Conservation (phyloP, 2,329 filamentous ascomycete genomes). For the Nothomitra cinnamomea region DNA sequence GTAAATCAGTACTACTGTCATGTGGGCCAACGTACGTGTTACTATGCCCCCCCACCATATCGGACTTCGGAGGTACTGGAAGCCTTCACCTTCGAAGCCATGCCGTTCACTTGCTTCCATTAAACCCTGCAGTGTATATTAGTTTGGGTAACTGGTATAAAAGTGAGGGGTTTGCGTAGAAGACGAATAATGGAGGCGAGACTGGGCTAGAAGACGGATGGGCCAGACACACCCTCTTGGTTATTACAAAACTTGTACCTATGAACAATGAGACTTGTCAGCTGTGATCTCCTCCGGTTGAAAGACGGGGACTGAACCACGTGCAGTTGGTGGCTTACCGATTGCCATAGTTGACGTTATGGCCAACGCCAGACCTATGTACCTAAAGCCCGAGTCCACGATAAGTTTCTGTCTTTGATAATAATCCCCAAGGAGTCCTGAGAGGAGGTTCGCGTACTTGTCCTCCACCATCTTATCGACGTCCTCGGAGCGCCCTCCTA, state of each 20-base stretch:
- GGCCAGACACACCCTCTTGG: constrained; percentile 61
- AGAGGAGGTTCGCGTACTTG: constrained; percentile 21
- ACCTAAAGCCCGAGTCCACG: constrained; percentile 30
- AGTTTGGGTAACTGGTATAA: neutral
- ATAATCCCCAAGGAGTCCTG: constrained; percentile 6
- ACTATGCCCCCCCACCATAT: constrained; percentile 93
- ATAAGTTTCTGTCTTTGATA: neutral
- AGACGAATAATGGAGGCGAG: neutral
- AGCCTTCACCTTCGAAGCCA: constrained; percentile 94
- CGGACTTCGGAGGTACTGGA: constrained; percentile 84
- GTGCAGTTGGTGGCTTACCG: constrained; percentile 33
- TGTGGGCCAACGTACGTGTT: constrained; percentile 46
- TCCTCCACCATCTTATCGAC: constrained; percentile 26
- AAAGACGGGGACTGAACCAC: constrained; percentile 6
- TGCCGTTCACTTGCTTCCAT: constrained; percentile 81
- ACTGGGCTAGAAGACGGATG: neutral
- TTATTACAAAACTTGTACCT: constrained; percentile 97
- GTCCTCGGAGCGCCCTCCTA: neutral
- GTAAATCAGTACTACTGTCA: neutral
- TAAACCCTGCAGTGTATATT: constrained; percentile 44
- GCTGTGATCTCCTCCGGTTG: neutral
- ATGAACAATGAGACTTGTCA: constrained; percentile 6
- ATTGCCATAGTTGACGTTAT: constrained; percentile 60
- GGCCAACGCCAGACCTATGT: constrained; percentile 59
- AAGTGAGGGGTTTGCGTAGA: neutral